A percentile compares a stretch with the other conserved stretches of the same genome.
Conservation (phyloP, 2,329 filamentous ascomycete genomes). For the Hypoxylon sp. region DNA sequence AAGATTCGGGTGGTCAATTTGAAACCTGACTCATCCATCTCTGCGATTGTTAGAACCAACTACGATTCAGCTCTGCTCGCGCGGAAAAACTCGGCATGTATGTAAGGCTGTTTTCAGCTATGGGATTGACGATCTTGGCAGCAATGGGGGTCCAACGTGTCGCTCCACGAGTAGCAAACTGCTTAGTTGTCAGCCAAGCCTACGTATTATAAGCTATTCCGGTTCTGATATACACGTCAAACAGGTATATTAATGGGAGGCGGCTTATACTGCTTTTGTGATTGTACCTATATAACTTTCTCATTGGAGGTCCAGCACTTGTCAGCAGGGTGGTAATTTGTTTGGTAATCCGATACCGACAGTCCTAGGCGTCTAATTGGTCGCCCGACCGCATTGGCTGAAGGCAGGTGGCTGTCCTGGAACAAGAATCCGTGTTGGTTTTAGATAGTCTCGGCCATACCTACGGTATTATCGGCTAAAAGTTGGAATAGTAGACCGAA, state of each 20-base stretch:
- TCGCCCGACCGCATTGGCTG: not conserved
- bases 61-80: constrained; percentile 29
- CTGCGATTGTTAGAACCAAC: not conserved
- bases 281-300: constrained; percentile 5
- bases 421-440: not conserved
- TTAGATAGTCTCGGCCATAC: not conserved
- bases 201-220: not conserved
- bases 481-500: not conserved
- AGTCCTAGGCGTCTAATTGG: constrained; percentile 3
- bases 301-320: constrained; percentile 14
- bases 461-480: not conserved
- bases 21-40: constrained; percentile 18
- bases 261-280: constrained; percentile 13
- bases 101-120: constrained; percentile 42
- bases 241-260: not conserved
- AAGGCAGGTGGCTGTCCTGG: constrained; percentile 1
- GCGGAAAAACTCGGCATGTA: constrained; percentile 35
- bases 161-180: constrained; percentile 21
- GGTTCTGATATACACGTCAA: constrained; percentile 20
- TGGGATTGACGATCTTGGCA: constrained; percentile 29
- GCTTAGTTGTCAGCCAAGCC: constrained; percentile 26
- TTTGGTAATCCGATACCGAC: not conserved
- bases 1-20: constrained; percentile 11
- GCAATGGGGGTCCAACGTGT: constrained; percentile 21
- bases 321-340: constrained; percentile 19